phyloP scores from a whole-genome alignment of 1,284 basidiomycete genomes.

The Takashimella koratensis region DNA sequence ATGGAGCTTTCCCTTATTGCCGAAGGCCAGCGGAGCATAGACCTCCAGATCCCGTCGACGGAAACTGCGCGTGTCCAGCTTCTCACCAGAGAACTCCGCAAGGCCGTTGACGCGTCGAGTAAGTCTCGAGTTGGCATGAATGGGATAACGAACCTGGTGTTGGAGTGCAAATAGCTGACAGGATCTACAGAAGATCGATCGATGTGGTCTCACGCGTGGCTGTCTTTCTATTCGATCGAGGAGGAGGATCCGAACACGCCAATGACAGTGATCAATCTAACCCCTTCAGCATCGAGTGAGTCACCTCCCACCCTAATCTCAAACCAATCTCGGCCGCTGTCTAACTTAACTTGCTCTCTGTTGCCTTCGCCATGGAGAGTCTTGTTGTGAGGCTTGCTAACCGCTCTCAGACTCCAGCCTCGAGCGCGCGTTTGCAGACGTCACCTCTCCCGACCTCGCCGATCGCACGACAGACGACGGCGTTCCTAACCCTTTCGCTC shows the following conservation, averaged over 20 bases:
- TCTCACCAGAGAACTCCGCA: slow-evolving; percentile 27
- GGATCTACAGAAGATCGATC: too few species aligned
- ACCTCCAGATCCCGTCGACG: slow-evolving; percentile 64
- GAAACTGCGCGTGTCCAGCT: slow-evolving; percentile 28
- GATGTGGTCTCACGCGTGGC: slow-evolving; percentile 7
- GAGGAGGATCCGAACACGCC: slow-evolving; percentile 5
- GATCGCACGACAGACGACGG: slow-evolving; percentile 5
- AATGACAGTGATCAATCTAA: neutral
- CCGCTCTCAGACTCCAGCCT: neutral
- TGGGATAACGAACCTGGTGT: too few species aligned
- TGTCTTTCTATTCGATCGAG: slow-evolving; percentile 26
- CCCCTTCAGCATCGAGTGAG: neutral
- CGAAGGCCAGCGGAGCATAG: slow-evolving; percentile 67
- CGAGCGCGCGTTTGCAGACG: neutral
- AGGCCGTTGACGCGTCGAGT: slow-evolving; percentile 8
- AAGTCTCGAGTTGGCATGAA: too few species aligned
- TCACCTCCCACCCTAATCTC: too few species aligned
- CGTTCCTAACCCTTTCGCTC: slow-evolving; percentile 32
- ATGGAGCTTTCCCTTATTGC: slow-evolving; percentile 12
- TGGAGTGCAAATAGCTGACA: too few species aligned
- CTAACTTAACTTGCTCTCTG: too few species aligned
- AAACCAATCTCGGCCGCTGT: too few species aligned
- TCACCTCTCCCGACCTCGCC: neutral
- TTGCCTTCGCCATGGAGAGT: too few species aligned
- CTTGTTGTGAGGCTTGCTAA: neutral